phyloP scores from a whole-genome alignment of 768 basidiomycete species.

The Pleurotus eryngii region DNA sequence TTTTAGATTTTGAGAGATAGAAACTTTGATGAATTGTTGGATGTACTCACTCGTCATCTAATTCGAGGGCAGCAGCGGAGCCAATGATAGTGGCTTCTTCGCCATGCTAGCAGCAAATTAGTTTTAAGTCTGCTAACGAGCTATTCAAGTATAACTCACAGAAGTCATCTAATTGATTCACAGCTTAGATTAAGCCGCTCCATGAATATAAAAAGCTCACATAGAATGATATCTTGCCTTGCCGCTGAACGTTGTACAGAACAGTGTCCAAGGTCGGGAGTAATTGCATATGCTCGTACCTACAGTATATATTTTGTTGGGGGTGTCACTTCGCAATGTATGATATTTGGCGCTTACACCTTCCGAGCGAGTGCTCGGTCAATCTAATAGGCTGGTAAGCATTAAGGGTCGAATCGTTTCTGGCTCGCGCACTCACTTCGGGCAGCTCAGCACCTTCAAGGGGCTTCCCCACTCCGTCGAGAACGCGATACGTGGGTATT shows the following conservation, averaged over 20 bases:
- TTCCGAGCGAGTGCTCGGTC: constrained; percentile 63
- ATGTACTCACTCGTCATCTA: constrained; percentile 75
- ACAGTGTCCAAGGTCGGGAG: constrained; percentile 84
- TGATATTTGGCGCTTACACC: constrained; percentile 36
- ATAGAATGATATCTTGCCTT: constrained; percentile 91
- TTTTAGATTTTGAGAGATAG: constrained; percentile 22
- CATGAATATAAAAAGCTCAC: constrained; percentile 38
- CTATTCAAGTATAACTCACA: constrained; percentile 39
- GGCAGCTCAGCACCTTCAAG: constrained; percentile 74
- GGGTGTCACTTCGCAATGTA: background rate
- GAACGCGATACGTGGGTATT: constrained; percentile 84
- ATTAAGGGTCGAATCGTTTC: background rate
- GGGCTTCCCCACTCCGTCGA: constrained; percentile 76
- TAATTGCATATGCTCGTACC: constrained; percentile 77
- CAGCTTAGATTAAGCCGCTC: background rate
- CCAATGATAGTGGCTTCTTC: constrained; percentile 91
- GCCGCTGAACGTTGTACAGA: constrained; percentile 88
- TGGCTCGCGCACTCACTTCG: constrained; percentile 45
- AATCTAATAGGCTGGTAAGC: constrained; percentile 40
- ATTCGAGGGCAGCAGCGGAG: constrained; percentile 79
- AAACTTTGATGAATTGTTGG: background rate
- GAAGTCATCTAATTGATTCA: constrained; percentile 65
- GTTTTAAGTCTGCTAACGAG: background rate
- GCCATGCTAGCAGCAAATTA: constrained; percentile 52
- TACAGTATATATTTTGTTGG: constrained; percentile 16